These are phyloP conservation scores for Spironucleus salmonicida DNA, from an alignment of 208 protist species.

Conservation along the genomic window DNA sequence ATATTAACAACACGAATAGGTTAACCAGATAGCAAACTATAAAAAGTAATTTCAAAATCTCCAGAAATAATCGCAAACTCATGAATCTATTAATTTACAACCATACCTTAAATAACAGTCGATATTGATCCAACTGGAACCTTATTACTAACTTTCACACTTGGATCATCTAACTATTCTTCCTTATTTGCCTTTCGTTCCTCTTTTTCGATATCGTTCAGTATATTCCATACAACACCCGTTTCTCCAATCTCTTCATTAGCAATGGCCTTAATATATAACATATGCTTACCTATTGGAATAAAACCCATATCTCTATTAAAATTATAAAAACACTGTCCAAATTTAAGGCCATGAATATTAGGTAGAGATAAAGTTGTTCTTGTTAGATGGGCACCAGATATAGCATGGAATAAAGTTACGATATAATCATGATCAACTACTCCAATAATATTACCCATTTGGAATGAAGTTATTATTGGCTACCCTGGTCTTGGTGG, in stretches of 20 bases:
- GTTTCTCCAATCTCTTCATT: conserved; percentile 15
- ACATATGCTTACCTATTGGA: background rate
- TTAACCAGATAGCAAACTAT: background rate
- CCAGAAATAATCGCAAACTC: background rate
- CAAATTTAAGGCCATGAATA: background rate
- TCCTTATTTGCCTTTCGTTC: background rate
- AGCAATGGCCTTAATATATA: background rate
- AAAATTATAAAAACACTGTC: background rate
- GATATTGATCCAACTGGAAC: background rate
- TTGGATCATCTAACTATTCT: background rate
- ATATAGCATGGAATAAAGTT: background rate
- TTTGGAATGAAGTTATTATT: conserved; percentile 3
- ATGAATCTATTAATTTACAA: background rate
- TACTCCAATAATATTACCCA: conserved; percentile 24
- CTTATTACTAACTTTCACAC: background rate
- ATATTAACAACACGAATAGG: too few relatives aligned
- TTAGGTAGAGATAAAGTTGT: background rate
- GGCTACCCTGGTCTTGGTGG: conserved; percentile 12
- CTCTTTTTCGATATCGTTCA: background rate
- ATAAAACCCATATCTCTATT: conserved; percentile 4
- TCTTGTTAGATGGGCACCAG: conserved; percentile 12
- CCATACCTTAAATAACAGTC: background rate
- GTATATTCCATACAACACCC: background rate
- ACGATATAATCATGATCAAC: background rate
- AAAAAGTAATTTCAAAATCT: background rate